Base-by-base conservation (phyloP, 306 rosid genomes). In the Pterocarpus santalinus region DNA sequence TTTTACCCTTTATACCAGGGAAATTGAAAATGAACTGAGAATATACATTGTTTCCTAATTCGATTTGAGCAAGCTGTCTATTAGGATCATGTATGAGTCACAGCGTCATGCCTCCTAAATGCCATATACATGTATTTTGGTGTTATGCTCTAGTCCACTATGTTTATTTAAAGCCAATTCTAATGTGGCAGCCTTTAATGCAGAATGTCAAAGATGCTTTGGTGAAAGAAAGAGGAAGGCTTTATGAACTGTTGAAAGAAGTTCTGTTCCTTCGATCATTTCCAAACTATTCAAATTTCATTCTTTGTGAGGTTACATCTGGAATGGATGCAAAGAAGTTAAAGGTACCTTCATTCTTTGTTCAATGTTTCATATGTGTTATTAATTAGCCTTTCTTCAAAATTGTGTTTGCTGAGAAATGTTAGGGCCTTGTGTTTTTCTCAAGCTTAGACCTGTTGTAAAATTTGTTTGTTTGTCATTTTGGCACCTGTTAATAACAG, bases 201-300 rank as follows among this genome's bases (percentile, higher is more conserved):
- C 96, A 93, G 98, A 80, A 80, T 30, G 98, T 95, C 41, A 95
- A 95, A 87, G 81, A 93, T 68, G 93, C 93, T 72, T 80, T 93
- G 87, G 85, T 95, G 34, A 85, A 78, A 86, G 99, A 95, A 90
- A 86, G 99, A 72, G 88, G 80, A 47, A 90, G 98, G 85, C 94
- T 95, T 69, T 90, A 13, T 73, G 83, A 83, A 65, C 91, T 90
- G 84, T 86, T 95, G 64, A 90, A 88, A 56, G 94, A 79, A 65
- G 87, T 93, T 72, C 89, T 93, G 2, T 95, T 95, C 78, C 92
- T 90, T 34, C 82, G 82, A 66, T 98, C 99, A 39, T 95, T 86
- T 84, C 96, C 98, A 35, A 93, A 97, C 87, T 79, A 88, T 89
- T 91, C 99, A 41, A 95, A 95, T 84, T 95, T 91, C 89, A 95